A percentile compares a stretch with the other conserved stretches of the same genome.
Evolutionary conservation across 1,284 basidiomycete species (phyloP).

Genomic region (Taiwanofungus camphoratus): DNA sequence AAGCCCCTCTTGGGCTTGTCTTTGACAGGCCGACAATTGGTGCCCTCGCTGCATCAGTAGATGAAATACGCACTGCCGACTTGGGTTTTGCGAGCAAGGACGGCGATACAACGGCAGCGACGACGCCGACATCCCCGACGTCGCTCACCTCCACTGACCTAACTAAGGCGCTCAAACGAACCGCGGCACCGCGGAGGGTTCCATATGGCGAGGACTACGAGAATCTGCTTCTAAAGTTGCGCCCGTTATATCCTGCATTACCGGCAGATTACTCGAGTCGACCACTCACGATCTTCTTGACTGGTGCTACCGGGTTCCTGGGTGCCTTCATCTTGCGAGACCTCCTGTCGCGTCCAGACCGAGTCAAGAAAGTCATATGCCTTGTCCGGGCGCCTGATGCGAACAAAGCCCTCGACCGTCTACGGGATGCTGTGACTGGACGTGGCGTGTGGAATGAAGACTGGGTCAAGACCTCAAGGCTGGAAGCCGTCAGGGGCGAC

Average conservation of each 20-base stretch:
- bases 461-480: constrained; percentile 69
- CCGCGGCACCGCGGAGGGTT: constrained; percentile 25
- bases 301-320: constrained; percentile 96
- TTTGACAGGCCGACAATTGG: constrained; percentile 89
- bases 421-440: constrained; percentile 75
- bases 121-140: constrained; percentile 1
- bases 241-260: constrained; percentile 52
- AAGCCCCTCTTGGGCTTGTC: constrained; percentile 89
- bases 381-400: constrained; percentile 75
- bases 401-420: constrained; percentile 63
- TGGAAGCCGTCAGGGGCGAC: constrained; percentile 90
- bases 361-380: constrained; percentile 86
- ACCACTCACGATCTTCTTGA: constrained; percentile 82
- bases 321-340: constrained; percentile 91
- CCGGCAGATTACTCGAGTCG: constrained; percentile 48
- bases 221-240: constrained; percentile 54
- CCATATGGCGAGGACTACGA: constrained; percentile 84
- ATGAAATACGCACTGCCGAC: constrained; percentile 74
- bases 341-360: constrained; percentile 57
- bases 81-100: constrained; percentile 61
- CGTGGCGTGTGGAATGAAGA: constrained; percentile 89
- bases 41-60: constrained; percentile 79
- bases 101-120: constrained; percentile 23
- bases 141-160: background rate
- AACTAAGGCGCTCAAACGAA: constrained; percentile 17